A percentile compares a stretch with the other conserved stretches of the same genome.
Conservation (phyloP, 495 filamentous ascomycete genomes). For the Aspergillus sclerotiicarbonarius region DNA sequence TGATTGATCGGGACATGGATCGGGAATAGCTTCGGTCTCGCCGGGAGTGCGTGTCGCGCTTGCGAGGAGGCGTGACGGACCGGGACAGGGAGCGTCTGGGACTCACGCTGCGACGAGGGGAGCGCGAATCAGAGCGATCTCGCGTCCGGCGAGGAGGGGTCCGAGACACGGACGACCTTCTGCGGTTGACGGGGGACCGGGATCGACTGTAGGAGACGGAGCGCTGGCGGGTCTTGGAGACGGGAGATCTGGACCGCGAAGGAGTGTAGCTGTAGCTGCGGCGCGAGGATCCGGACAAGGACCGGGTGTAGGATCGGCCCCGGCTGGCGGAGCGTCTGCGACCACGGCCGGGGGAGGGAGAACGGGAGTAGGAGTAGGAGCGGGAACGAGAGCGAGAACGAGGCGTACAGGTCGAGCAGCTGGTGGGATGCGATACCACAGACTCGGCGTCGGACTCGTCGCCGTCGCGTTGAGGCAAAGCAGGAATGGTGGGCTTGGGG, state of each 20-base stretch:
- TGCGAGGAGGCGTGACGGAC: conserved; percentile 35
- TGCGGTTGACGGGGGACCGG: conserved; percentile 2
- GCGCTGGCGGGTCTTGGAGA: conserved; percentile 26
- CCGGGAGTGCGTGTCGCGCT: conserved; percentile 6
- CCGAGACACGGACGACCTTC: conserved; percentile 22
- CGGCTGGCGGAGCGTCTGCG: conserved; percentile 27
- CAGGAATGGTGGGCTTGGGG: conserved; percentile 71
- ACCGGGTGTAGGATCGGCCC: conserved; percentile 38
- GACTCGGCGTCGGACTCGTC: conserved; percentile 59
- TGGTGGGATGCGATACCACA: conserved; percentile 60
- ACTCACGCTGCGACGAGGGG: conserved; percentile 28
- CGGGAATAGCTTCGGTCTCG: conserved; percentile 31
- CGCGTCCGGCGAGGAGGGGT: conserved; percentile 28
- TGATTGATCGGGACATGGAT: conserved; percentile 36
- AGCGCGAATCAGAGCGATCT: conserved; percentile 29
- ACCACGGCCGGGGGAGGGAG: conserved; percentile 33
- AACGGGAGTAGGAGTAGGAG: conserved; percentile 40
- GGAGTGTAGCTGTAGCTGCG: conserved; percentile 38
- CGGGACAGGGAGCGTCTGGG: conserved; percentile 31
- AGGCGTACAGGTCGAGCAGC: conserved; percentile 41
- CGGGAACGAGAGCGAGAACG: conserved; percentile 35
- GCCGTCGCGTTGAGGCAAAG: conserved; percentile 55
- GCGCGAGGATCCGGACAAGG: conserved; percentile 37
- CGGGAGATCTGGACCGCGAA: conserved; percentile 36
- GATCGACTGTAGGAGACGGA: conserved; percentile 36